Evolutionary conservation across 306 rosid genomes (phyloP).

Genomic region (Pueraria montana): DNA sequence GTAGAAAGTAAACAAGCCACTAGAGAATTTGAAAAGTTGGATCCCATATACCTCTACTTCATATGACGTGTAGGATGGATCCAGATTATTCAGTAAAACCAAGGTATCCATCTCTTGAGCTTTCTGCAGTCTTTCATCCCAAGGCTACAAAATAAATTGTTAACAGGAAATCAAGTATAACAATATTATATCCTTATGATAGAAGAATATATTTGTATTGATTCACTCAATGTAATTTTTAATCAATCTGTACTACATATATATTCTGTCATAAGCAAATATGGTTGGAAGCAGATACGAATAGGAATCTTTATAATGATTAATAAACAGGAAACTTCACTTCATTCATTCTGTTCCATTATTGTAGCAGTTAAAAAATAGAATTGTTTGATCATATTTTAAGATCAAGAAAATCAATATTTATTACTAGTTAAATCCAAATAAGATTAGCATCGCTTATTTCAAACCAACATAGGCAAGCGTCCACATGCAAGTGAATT

Average conservation of each 20-base stretch:
- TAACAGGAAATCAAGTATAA: constrained; percentile 1
- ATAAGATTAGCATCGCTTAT: not conserved
- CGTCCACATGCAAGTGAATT: not conserved
- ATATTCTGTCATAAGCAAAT: not conserved
- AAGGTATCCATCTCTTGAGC: constrained; percentile 62
- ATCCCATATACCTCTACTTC: constrained; percentile 64
- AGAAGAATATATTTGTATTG: not conserved
- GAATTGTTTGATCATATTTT: not conserved
- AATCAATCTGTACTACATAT: not conserved
- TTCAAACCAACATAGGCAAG: not conserved
- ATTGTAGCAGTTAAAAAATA: not conserved
- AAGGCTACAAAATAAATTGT: constrained; percentile 55
- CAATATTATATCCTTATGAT: constrained; percentile 19
- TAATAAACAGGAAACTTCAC: constrained; percentile 14
- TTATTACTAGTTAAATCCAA: not conserved
- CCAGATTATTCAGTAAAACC: constrained; percentile 68
- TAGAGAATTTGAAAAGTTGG: constrained; percentile 26
- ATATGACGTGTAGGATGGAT: constrained; percentile 63
- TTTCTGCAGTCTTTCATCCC: constrained; percentile 58
- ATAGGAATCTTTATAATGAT: not conserved
- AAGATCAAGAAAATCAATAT: constrained; percentile 25
- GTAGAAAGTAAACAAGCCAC: not conserved
- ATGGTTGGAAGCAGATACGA: constrained; percentile 25
- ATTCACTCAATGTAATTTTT: not conserved
- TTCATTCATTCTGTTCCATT: constrained; percentile 17